These are phyloP conservation scores for Paramecium caudatum DNA, from an alignment of 73 alveolate species.

Conservation along the genomic window DNA sequence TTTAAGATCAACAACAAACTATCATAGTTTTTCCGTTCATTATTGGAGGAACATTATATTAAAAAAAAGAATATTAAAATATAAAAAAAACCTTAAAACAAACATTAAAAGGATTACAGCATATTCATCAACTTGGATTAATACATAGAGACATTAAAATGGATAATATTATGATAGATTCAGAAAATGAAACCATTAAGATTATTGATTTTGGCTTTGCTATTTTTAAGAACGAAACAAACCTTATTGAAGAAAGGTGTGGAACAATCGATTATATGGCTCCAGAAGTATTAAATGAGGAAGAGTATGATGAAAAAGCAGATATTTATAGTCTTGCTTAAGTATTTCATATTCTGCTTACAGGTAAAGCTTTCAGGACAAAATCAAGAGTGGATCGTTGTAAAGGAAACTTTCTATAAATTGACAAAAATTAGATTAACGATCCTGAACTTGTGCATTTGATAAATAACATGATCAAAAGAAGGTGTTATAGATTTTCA, in stretches of 20 bases:
- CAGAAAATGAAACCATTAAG: neutral
- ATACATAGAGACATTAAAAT: constrained; percentile 43
- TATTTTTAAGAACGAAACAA: neutral
- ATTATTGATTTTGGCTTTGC: constrained; percentile 54
- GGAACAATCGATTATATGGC: constrained; percentile 12
- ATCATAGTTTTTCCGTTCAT: neutral
- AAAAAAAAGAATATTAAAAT: neutral
- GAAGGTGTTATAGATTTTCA: too few species aligned
- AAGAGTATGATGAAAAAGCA: neutral
- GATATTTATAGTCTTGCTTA: constrained; percentile 3
- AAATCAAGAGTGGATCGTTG: too few species aligned
- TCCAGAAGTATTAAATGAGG: constrained; percentile 9
- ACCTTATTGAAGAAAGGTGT: neutral
- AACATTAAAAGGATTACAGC: neutral
- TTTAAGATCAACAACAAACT: neutral
- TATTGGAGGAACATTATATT: constrained; percentile 5
- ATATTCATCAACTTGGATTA: neutral
- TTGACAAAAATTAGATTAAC: too few species aligned
- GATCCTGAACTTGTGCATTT: too few species aligned
- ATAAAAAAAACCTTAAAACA: neutral
- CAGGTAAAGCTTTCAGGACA: too few species aligned
- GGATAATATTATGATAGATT: constrained; percentile 49
- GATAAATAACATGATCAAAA: too few species aligned
- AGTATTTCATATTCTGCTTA: neutral
- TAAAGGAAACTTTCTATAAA: too few species aligned